These are phyloP conservation scores for Nakazawaea ernobii DNA, from an alignment of 805 yeast genomes.

Conservation along the genomic window DNA sequence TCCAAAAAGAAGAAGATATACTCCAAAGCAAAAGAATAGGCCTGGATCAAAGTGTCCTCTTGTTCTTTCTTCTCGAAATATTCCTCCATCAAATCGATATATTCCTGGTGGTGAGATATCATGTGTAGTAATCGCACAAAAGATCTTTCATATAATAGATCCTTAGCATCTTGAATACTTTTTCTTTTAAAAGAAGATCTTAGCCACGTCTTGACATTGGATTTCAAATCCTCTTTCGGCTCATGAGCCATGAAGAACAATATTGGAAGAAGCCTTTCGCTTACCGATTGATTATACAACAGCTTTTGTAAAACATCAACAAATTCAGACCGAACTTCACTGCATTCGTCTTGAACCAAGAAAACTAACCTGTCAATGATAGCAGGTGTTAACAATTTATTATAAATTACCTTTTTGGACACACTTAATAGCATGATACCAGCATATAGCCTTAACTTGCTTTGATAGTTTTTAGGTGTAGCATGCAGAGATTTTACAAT, in stretches of 20 bases:
- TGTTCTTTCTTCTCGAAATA: constrained; percentile 13
- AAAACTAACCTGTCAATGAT: constrained; percentile 49
- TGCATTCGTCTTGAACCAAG: constrained; percentile 62
- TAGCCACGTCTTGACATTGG: constrained; percentile 64
- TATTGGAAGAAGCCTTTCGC: constrained; percentile 62
- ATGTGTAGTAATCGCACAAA: constrained; percentile 64
- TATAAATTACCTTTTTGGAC: constrained; percentile 49
- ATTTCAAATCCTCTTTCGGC: constrained; percentile 46
- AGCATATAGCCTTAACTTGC: constrained; percentile 60
- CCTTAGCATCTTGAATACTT: constrained; percentile 24
- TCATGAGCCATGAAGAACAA: constrained; percentile 75
- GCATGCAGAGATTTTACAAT: constrained; percentile 46
- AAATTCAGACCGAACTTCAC: constrained; percentile 49
- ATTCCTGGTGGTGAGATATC: constrained; percentile 71
- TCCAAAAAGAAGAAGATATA: constrained; percentile 58
- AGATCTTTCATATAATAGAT: constrained; percentile 56
- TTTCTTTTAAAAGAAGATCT: constrained; percentile 45
- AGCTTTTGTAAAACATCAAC: constrained; percentile 43
- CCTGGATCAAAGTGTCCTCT: constrained; percentile 27
- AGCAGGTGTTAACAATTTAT: constrained; percentile 43
- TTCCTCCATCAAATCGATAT: constrained; percentile 33
- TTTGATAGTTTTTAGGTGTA: constrained; percentile 59
- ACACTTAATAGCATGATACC: constrained; percentile 61
- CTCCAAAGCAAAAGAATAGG: constrained; percentile 49
- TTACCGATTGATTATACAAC: constrained; percentile 45